Percentiles rank a stretch among this genome's conserved stretches.
Conservation (phyloP, 2,329 filamentous ascomycete species). For the Diaporthe destruens region DNA sequence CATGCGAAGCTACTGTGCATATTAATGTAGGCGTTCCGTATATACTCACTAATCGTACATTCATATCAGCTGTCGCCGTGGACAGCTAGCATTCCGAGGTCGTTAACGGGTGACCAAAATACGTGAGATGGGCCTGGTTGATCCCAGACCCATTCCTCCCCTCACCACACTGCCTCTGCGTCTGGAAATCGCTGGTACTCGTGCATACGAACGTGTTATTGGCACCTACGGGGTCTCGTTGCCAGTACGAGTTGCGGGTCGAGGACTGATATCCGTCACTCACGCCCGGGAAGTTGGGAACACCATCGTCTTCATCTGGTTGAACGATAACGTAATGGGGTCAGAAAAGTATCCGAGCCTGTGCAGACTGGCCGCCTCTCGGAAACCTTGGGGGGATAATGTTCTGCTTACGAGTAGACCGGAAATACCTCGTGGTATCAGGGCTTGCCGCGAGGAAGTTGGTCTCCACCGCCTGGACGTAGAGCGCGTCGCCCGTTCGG, state of each 20-base stretch:
- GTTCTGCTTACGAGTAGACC: constrained; percentile 12
- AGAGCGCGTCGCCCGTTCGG: constrained; percentile 9
- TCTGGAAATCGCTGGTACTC: constrained; percentile 24
- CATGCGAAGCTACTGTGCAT: fast-evolving
- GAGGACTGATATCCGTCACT: constrained; percentile 23
- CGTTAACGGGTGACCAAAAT: constrained; percentile 14
- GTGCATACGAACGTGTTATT: constrained; percentile 23
- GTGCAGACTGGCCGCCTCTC: not conserved
- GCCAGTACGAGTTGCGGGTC: constrained; percentile 21
- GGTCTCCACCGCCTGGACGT: constrained; percentile 7
- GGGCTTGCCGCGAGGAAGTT: constrained; percentile 19
- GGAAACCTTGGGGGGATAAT: no score
- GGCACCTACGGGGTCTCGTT: constrained; percentile 8
- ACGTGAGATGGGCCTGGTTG: constrained; percentile 1
- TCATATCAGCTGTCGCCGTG: not conserved
- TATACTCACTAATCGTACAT: not conserved
- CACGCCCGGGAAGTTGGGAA: constrained; percentile 3
- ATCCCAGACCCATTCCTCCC: constrained; percentile 13
- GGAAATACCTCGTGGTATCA: constrained; percentile 11
- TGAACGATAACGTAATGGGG: not conserved
- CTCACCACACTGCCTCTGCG: constrained; percentile 19
- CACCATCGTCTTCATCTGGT: constrained; percentile 17
- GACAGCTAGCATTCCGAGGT: no score
- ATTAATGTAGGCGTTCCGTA: not conserved
- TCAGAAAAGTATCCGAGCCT: no score